Conservation (phyloP, 2,329 filamentous ascomycete species). For the Claviceps sp. region DNA sequence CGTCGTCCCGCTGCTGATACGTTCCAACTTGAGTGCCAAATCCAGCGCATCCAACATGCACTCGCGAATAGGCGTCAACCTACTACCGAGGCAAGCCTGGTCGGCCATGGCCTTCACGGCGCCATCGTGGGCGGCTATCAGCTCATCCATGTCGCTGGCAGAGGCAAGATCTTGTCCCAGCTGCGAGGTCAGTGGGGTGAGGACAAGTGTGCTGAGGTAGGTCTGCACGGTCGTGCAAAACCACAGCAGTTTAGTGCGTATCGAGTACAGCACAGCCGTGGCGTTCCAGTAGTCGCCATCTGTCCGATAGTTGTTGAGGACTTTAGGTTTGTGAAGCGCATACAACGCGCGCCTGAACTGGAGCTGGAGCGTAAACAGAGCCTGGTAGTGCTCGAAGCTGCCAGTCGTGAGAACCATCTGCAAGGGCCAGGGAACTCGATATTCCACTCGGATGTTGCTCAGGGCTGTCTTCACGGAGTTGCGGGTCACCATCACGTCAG, state of each 20-base stretch:
- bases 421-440: slow-evolving; percentile 52
- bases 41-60: slow-evolving; percentile 67
- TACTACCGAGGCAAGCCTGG: slow-evolving; percentile 56
- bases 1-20: slow-evolving; percentile 29
- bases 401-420: slow-evolving; percentile 60
- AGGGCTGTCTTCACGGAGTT: slow-evolving; percentile 46
- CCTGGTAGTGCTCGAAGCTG: slow-evolving; percentile 54
- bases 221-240: slow-evolving; percentile 63
- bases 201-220: slow-evolving; percentile 62
- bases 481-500: slow-evolving; percentile 33
- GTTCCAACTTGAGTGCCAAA: slow-evolving; percentile 55
- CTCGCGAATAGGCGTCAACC: slow-evolving; percentile 56
- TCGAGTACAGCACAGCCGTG: slow-evolving; percentile 37
- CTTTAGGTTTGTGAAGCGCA: slow-evolving; percentile 44
- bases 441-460: slow-evolving; percentile 50
- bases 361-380: slow-evolving; percentile 61
- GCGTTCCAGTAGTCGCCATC: slow-evolving; percentile 26
- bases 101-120: slow-evolving; percentile 52
- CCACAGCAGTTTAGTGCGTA: slow-evolving; percentile 62
- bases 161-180: slow-evolving; percentile 44
- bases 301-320: slow-evolving; percentile 27
- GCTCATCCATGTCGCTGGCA: slow-evolving; percentile 64
- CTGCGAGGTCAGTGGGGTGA: slow-evolving; percentile 43
- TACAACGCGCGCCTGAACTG: slow-evolving; percentile 62
- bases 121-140: slow-evolving; percentile 55